Conservation (phyloP, 192 early-diverging fungal species). For the Umbelopsis sp. region DNA sequence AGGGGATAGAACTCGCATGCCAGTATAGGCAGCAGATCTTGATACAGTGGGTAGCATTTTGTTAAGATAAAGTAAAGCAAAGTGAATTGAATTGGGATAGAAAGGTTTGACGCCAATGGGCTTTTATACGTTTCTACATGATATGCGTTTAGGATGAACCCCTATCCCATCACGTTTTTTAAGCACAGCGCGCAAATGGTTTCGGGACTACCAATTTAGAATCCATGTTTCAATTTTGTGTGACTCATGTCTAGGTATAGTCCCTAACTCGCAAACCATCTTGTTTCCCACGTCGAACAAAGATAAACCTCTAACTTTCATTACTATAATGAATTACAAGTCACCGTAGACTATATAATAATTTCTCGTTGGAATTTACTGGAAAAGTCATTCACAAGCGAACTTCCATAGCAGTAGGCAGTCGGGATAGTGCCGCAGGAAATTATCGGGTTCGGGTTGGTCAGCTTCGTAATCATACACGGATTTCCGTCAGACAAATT, state of each 20-base stretch:
- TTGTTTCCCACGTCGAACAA: neutral
- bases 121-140: too few relatives aligned
- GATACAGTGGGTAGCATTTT: conserved; percentile 3
- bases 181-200: too few relatives aligned
- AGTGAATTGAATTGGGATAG: too few relatives aligned
- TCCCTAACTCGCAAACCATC: neutral
- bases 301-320: too few relatives aligned
- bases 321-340: too few relatives aligned
- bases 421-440: neutral
- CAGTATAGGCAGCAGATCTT: neutral
- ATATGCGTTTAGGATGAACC: too few relatives aligned
- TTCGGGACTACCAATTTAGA: neutral
- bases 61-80: too few relatives aligned
- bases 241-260: neutral
- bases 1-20: neutral
- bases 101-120: too few relatives aligned
- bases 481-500: too few relatives aligned
- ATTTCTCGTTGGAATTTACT: too few relatives aligned
- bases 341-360: neutral
- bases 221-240: neutral
- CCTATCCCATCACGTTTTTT: too few relatives aligned
- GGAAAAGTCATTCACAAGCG: neutral
- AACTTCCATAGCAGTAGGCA: neutral
- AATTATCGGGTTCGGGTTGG: neutral
- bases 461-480: too few relatives aligned